phyloP scores from a whole-genome alignment of 2,329 filamentous ascomycete species.

The Zarea fungicola region DNA sequence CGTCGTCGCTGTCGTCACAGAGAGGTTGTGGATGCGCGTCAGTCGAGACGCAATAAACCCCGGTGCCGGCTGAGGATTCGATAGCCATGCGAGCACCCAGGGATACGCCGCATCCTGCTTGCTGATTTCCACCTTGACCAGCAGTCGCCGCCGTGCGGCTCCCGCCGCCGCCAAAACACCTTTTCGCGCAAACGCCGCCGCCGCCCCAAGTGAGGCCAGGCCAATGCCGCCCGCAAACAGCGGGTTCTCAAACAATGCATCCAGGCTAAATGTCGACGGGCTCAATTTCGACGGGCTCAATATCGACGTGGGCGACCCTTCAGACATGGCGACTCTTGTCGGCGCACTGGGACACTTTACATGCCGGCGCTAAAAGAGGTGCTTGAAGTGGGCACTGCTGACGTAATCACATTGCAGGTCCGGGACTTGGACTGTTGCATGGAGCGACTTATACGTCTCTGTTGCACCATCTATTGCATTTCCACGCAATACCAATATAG shows the following conservation, averaged over 20 bases:
- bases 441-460: too few species aligned
- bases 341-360: too few species aligned
- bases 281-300: too few species aligned
- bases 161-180: conserved; percentile 67
- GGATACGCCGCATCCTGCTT: conserved; percentile 89
- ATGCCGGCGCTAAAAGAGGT: too few species aligned
- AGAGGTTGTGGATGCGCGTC: conserved; percentile 56
- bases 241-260: conserved; percentile 58
- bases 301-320: conserved; percentile 26
- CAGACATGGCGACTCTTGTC: conserved; percentile 27
- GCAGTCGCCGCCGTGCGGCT: conserved; percentile 74
- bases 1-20: conserved; percentile 54
- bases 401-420: too few species aligned
- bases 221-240: conserved; percentile 73
- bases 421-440: too few species aligned
- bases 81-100: conserved; percentile 94
- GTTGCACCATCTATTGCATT: too few species aligned
- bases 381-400: too few species aligned
- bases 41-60: conserved; percentile 56
- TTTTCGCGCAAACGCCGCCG: conserved; percentile 73
- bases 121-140: conserved; percentile 94
- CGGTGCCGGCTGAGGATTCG: conserved; percentile 63
- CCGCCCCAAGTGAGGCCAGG: conserved; percentile 81
- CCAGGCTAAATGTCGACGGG: conserved; percentile 42
- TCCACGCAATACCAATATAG: too few species aligned